Base-by-base conservation (phyloP, 1,139 yeast species). In the Kazachstania sp. region DNA sequence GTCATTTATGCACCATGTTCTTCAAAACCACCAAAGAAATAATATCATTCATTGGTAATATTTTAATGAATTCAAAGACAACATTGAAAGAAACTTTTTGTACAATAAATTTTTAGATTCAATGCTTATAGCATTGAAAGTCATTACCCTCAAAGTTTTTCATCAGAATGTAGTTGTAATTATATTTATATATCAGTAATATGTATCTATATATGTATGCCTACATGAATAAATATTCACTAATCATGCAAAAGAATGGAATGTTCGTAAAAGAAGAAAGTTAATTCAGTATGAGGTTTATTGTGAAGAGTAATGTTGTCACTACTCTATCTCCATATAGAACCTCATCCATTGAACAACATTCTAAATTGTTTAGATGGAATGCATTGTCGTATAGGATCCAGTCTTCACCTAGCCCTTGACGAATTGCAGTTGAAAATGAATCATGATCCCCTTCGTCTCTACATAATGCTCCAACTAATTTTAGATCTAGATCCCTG, bases 1-100 rank as follows among this genome's bases (percentile, higher is more conserved):
- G 81, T 83, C 18, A 77, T 83, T 73, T 85, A 82, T 62, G 80
- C 86, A 3, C 86, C 90, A 9, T 80, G 67, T 37, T 59, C 61
- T 38, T 59, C 34, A 12, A 15, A 18, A 5, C 7, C 28, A 59
- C 31, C 55, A 53, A 16, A 50, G 41, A 42, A 20, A 37, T 30
- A 36, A 38, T 26, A 23, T 35, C 3, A n/a, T n/a, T n/a, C n/a
- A n/a, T 36, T 36, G 8, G 18, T 36, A 11, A 15, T 12, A 35
- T 5, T 18, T 11, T 35, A 15, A 11, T 35, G 15, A 18, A 9
- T 35, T 23, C 28, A 23, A 23, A 3, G 28, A 9, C 28, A 23
- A 9, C 6, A 7, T 4, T 23, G 28, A 23, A 23, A 23, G 28
- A 23, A 23, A 23, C 6, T 23, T 23, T 7, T 23, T 23, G 28